Evolutionary conservation across 306 rosid species (phyloP).

Genomic region (Quercus engelmannii): DNA sequence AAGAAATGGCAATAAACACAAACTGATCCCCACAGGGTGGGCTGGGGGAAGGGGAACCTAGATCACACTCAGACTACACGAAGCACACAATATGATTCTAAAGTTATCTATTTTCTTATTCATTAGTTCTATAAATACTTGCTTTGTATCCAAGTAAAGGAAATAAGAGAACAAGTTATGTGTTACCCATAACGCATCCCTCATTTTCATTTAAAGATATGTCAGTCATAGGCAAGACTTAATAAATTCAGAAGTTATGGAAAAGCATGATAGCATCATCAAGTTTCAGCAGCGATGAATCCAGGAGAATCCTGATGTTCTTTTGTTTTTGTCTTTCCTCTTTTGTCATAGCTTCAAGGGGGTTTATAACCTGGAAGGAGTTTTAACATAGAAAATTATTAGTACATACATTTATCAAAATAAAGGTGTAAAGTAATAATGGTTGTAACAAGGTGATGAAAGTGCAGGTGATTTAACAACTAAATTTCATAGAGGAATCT

Average conservation of each 20-base stretch:
- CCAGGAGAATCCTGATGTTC: slow-evolving; percentile 36
- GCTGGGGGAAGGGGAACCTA: neutral
- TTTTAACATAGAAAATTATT: slow-evolving; percentile 13
- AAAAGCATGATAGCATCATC: slow-evolving; percentile 90
- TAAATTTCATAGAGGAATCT: neutral
- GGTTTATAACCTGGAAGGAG: slow-evolving; percentile 48
- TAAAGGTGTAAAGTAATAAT: neutral
- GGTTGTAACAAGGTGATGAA: neutral
- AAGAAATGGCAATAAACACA: neutral
- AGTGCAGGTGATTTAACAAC: neutral
- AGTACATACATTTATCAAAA: slow-evolving; percentile 7
- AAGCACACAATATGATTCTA: neutral
- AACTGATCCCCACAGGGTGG: neutral
- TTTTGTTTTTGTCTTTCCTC: slow-evolving; percentile 37
- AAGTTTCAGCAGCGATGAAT: slow-evolving; percentile 66
- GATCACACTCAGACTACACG: neutral
- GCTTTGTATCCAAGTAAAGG: neutral
- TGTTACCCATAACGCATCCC: neutral
- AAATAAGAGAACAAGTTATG: neutral
- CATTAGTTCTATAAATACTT: neutral
- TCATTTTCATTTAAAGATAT: neutral
- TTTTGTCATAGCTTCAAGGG: slow-evolving; percentile 42
- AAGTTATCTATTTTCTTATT: neutral
- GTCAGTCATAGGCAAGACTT: neutral
- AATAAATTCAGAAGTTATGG: slow-evolving; percentile 64